Percentiles rank a stretch among this genome's conserved stretches.
Conservation (phyloP, 805 yeast genomes). For the Lipomyces yamanashiensis region DNA sequence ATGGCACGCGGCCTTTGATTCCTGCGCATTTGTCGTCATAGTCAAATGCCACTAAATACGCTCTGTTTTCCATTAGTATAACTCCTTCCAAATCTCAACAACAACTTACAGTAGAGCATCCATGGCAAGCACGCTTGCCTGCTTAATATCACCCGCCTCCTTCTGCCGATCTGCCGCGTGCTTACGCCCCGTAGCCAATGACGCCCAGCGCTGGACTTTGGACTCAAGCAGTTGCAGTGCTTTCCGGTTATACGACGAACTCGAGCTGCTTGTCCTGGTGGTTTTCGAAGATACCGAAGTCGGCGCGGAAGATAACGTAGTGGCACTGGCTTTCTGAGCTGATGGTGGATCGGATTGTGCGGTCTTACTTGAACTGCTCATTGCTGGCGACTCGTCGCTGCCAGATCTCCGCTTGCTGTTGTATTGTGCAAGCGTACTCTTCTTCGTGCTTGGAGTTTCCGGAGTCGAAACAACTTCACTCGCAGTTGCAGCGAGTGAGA, state of each 20-base stretch:
- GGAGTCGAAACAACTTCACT: constrained; percentile 18
- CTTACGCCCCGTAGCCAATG: constrained; percentile 47
- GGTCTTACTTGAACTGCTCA: neutral
- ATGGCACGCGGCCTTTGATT: constrained; percentile 24
- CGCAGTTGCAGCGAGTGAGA: neutral
- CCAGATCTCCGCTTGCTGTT: constrained; percentile 16
- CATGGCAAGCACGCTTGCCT: constrained; percentile 46
- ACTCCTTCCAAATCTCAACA: neutral
- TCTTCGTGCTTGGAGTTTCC: constrained; percentile 25
- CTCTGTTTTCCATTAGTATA: constrained; percentile 9
- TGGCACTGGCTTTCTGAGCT: constrained; percentile 15
- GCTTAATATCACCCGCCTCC: constrained; percentile 39
- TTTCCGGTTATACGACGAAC: constrained; percentile 40
- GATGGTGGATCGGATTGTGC: neutral
- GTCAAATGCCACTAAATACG: constrained; percentile 39
- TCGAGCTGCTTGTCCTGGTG: too few relatives aligned
- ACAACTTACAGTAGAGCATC: constrained; percentile 47
- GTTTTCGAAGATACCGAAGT: too few relatives aligned
- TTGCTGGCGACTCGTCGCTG: constrained; percentile 4
- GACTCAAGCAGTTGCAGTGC: constrained; percentile 23
- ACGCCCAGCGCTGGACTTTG: constrained; percentile 45
- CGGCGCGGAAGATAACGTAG: too few relatives aligned
- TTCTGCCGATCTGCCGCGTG: constrained; percentile 49
- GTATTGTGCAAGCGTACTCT: constrained; percentile 25
- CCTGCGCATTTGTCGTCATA: constrained; percentile 37